Evolutionary conservation across 106 monocot genomes (phyloP).

Genomic region (Phalaenopsis aphrodite): DNA sequence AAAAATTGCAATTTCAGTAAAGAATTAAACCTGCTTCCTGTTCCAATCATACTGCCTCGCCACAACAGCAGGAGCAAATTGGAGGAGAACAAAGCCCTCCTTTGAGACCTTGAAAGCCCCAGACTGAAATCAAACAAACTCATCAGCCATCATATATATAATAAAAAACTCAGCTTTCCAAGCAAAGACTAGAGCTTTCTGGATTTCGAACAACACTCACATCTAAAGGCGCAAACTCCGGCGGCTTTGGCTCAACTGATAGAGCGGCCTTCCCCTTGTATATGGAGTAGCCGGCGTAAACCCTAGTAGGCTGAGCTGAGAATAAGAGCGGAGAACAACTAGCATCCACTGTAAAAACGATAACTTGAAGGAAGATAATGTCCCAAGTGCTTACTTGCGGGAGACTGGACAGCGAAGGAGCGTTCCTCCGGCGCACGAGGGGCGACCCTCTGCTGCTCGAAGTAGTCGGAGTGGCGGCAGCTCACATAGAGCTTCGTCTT

Average conservation of each 20-base stretch:
- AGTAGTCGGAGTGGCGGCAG: slow-evolving; percentile 23
- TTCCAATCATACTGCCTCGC: slow-evolving; percentile 88
- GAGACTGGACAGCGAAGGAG: slow-evolving; percentile 8
- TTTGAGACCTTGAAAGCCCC: slow-evolving; percentile 79
- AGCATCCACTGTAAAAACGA: neutral
- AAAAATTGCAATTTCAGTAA: neutral
- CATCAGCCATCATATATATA: neutral
- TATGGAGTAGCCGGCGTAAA: slow-evolving; percentile 73
- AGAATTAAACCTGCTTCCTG: slow-evolving; percentile 62
- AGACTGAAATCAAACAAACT: slow-evolving; percentile 34
- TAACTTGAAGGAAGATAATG: neutral
- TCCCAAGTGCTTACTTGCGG: slow-evolving; percentile 1
- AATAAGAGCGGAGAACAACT: neutral
- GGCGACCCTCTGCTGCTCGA: slow-evolving; percentile 19
- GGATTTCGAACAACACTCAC: slow-evolving; percentile 12
- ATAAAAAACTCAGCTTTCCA: neutral
- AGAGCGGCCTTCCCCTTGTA: slow-evolving; percentile 98
- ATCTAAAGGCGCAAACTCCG: slow-evolving; percentile 79
- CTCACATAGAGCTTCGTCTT: slow-evolving; percentile 10
- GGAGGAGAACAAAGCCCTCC: slow-evolving; percentile 76
- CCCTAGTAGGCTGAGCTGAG: slow-evolving; percentile 33
- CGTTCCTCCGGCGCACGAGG: neutral
- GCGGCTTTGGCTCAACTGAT: slow-evolving; percentile 60
- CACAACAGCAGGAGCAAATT: slow-evolving; percentile 79
- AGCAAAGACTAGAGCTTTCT: neutral